Percentiles rank a stretch among this genome's conserved stretches.
Conservation (phyloP, 73 alveolate genomes). For the Loxodes magnus region DNA sequence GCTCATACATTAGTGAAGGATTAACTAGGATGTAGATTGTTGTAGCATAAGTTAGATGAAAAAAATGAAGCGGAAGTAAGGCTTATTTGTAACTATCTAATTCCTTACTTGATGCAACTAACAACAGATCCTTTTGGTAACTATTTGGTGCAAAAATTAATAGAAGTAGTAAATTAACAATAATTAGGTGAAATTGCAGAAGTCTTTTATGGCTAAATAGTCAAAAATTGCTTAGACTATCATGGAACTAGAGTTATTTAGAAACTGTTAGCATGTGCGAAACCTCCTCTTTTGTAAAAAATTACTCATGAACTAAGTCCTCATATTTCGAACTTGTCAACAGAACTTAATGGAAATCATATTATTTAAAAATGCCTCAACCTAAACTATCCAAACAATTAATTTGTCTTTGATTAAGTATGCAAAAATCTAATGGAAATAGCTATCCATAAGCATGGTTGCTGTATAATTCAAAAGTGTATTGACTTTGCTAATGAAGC, state of each 20-base stretch:
- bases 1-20: neutral
- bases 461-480: conserved; percentile 8
- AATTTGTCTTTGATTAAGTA: conserved; percentile 46
- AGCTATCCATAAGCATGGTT: conserved; percentile 9
- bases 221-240: conserved; percentile 30
- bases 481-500: conserved; percentile 10
- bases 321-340: conserved; percentile 26
- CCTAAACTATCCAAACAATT: conserved; percentile 23
- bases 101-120: neutral
- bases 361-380: conserved; percentile 42
- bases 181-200: neutral
- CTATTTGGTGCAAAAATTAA: neutral
- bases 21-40: neutral
- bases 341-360: conserved; percentile 64
- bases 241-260: conserved; percentile 80
- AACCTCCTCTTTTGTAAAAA: too few relatives aligned
- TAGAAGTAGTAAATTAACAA: neutral
- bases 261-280: conserved; percentile 20
- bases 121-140: neutral
- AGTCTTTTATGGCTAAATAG: conserved; percentile 2
- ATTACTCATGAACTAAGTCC: conserved; percentile 26
- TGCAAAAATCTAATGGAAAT: conserved; percentile 18
- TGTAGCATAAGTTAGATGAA: neutral
- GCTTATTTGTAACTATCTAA: neutral
- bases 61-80: neutral